Evolutionary conservation across 495 filamentous ascomycete genomes (phyloP).

Genomic region (Thermothielavioides terrestris): DNA sequence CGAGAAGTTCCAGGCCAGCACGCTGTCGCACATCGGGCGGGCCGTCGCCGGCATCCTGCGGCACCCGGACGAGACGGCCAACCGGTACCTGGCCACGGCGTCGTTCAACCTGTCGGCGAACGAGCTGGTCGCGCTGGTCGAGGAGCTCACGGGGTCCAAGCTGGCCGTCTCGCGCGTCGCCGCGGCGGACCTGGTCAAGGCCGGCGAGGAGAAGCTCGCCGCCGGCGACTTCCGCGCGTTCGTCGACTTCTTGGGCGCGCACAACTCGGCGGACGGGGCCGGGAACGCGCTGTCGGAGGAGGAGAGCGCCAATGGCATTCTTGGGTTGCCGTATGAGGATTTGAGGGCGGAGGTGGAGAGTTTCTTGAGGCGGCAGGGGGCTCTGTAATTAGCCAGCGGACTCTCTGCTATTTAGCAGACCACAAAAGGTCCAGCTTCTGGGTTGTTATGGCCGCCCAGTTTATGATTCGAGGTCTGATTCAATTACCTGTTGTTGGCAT

Average conservation of each 20-base stretch:
- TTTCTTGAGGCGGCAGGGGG: constrained; percentile 11
- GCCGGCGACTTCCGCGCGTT: constrained; percentile 37
- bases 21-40: constrained; percentile 38
- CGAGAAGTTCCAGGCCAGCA: constrained; percentile 39
- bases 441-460: too few relatives aligned
- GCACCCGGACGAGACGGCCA: constrained; percentile 46
- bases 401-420: too few relatives aligned
- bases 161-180: constrained; percentile 26
- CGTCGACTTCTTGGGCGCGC: constrained; percentile 29
- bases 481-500: too few relatives aligned
- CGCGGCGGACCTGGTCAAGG: constrained; percentile 37
- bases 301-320: constrained; percentile 17
- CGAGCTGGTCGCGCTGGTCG: constrained; percentile 41
- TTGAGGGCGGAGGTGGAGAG: constrained; percentile 12
- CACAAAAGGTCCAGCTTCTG: too few relatives aligned
- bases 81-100: constrained; percentile 41
- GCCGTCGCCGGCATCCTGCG: constrained; percentile 41
- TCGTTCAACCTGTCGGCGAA: constrained; percentile 47
- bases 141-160: constrained; percentile 40
- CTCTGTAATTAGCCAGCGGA: not conserved
- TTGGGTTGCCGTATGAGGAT: constrained; percentile 19
- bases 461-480: too few relatives aligned
- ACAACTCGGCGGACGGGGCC: constrained; percentile 38
- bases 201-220: constrained; percentile 37
- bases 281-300: constrained; percentile 31